Base-by-base conservation (phyloP, 2,329 filamentous ascomycete species). In the Fusarium sp. region DNA sequence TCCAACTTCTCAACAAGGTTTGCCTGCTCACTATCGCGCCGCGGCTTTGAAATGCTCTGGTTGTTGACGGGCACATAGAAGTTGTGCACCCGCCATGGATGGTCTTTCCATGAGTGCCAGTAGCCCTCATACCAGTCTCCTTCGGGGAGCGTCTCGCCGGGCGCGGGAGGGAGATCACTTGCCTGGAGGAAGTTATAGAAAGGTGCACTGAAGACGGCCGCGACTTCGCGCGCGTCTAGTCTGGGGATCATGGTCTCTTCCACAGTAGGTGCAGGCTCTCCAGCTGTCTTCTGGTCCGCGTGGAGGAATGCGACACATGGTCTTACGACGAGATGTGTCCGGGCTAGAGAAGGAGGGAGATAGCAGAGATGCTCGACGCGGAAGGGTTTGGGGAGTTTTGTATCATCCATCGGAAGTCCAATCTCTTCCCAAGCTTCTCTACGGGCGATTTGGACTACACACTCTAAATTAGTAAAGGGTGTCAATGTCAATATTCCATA, bases 361-460 rank as follows among this genome's bases (percentile, higher is more conserved):
- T 92, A 88, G 81, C 94, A 97, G 43, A 98, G 88, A 75, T 96
- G 91, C 80, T 98, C 94, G 71, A 98, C 91, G 56, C 86, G 85
- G 81, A 97, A 98, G 1, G 93, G 93, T 14, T 84, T 82, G 3
- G 93, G 93, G 31, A 97, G 85, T 62, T 88, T 87, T 59, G 78
- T 74, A 75, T 94, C 89, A 71, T 89, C 85, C 75, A 91, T 85
- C 2, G 95, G 93, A 4, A 98, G 88, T 2, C 95, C 95, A 69
- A 98, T 97, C 79, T 98, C 95, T 79, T 98, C 95, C 78, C 88
- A 92, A 1, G 95, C 94, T 84, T 98, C 95, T 68, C 95, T 89
- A 22, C 95, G 89, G 10, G 95, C 94, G 52, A 94, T 97, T 75
- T 94, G 87, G 79, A 93, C 93, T 80, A 84, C 2, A 43, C 7